Base-by-base conservation (phyloP, 2,329 filamentous ascomycete genomes). In the Paecilomyces niveus region DNA sequence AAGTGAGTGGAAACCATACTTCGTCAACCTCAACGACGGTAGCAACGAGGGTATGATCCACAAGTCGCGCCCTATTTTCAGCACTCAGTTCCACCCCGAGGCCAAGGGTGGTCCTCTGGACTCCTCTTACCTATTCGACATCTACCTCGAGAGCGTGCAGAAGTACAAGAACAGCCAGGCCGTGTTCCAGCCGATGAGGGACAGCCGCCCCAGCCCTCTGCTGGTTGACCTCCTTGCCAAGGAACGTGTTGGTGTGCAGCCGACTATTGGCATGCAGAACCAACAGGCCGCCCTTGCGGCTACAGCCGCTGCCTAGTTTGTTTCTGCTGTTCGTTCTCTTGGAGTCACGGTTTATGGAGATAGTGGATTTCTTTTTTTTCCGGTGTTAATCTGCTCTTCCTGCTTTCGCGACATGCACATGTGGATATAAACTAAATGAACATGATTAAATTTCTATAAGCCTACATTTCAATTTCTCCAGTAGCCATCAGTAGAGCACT, bases 11-110 rank as follows among this genome's bases (percentile, higher is more conserved):
- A 94, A 92, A 83, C 93, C 96, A 76, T 97, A 96, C 83, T 99
- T 97, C 74, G 88, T 96, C 76, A 97, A 99, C 82, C 82, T 97
- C 65, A 99, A 97, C 77, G 94, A 99, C 72, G 90, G 92, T 62
- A 93, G 89, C 76, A 99, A 99, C 76, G 94, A 99, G 81, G 93
- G 89, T 60, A 91, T 99, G 86, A 92, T 97, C 74, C 94, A 99
- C 84, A 92, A 89, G 78, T 89, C 89, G 59, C 90, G 93, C 35
- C 94, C 94, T 62, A 99, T 99, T 74, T 97, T 99, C 84, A 93
- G 90, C 63, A 96, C 92, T 24, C 94, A 99, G 78, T 99, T 99
- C 86, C 94, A 99, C 74, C 94, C 94, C 15, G 94, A 99, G 79
- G 94, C 94, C 66, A 96, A 96, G 83, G 94, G 94, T 61, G 94